These are phyloP conservation scores for Tremella mesenterica DNA, from an alignment of 768 basidiomycete species.

Conservation along the genomic window DNA sequence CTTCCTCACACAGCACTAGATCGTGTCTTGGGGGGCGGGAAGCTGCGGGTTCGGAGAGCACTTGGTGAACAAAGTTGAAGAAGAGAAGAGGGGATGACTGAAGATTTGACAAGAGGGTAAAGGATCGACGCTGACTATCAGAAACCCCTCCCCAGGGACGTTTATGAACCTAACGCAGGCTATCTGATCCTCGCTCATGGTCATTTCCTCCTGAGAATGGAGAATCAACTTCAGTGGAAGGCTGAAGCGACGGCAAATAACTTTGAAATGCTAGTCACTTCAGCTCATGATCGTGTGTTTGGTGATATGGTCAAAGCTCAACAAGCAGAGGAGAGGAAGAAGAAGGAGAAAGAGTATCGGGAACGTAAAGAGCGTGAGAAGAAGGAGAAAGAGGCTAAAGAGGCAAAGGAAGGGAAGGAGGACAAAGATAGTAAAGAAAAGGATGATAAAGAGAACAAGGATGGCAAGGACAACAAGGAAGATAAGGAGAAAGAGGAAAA, in stretches of 20 bases:
- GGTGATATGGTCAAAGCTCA: conserved; percentile 33
- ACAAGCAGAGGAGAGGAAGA: conserved; percentile 15
- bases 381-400: conserved; percentile 15
- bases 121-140: background rate
- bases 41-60: no score
- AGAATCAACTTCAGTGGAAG: conserved; percentile 21
- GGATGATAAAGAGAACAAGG: conserved; percentile 2
- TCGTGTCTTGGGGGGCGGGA: no score
- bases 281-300: conserved; percentile 29
- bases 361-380: conserved; percentile 27
- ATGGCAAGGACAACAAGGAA: conserved; percentile 3
- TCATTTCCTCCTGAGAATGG: conserved; percentile 28
- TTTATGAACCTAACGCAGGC: conserved; percentile 8
- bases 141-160: conserved; percentile 25
- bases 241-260: conserved; percentile 18
- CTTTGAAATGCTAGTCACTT: conserved; percentile 28
- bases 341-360: conserved; percentile 32
- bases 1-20: background rate
- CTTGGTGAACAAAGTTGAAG: no score
- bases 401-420: conserved; percentile 11
- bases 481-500: conserved; percentile 5
- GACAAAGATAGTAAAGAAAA: conserved; percentile 8
- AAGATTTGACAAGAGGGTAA: no score
- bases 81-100: no score
- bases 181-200: conserved; percentile 23